Percentiles rank a stretch among this genome's conserved stretches.
Evolutionary conservation across 2,329 filamentous ascomycete genomes (phyloP).

Genomic region (Thielaviopsis musarum): DNA sequence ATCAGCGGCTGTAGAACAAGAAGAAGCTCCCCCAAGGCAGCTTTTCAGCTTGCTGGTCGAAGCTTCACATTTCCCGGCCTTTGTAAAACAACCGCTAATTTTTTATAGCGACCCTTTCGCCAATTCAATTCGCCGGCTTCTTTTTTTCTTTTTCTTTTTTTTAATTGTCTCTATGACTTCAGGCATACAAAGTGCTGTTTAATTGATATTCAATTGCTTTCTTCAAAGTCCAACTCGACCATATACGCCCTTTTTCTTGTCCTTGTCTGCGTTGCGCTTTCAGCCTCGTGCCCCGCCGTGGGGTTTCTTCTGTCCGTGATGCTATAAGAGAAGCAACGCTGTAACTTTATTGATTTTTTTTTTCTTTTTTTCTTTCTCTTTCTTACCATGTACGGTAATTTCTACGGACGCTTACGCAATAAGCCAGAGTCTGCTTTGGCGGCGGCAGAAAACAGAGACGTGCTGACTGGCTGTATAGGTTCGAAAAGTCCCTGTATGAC

Average conservation of each 20-base stretch:
- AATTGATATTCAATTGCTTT: too few species aligned
- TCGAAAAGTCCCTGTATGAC: slow-evolving; percentile 97
- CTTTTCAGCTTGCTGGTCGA: background rate
- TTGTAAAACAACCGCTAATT: too few species aligned
- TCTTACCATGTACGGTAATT: background rate
- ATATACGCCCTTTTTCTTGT: background rate
- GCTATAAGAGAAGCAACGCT: background rate
- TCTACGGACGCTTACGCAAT: background rate
- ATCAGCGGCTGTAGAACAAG: slow-evolving; percentile 1
- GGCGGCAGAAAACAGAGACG: background rate
- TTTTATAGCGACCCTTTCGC: background rate
- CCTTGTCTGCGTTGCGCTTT: background rate
- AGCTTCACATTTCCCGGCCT: background rate
- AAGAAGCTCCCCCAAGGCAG: background rate
- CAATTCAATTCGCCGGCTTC: background rate
- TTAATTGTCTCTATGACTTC: too few species aligned
- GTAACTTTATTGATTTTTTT: background rate
- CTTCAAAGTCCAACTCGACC: too few species aligned
- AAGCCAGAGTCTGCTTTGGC: background rate
- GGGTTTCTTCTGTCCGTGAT: background rate
- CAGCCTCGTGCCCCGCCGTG: background rate
- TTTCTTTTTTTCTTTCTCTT: background rate
- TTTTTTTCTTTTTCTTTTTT: background rate
- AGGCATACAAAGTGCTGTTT: too few species aligned
- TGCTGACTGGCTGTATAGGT: slow-evolving; percentile 33